Conservation (phyloP, 768 basidiomycete genomes). For the Rhizopogon vinicolor region DNA sequence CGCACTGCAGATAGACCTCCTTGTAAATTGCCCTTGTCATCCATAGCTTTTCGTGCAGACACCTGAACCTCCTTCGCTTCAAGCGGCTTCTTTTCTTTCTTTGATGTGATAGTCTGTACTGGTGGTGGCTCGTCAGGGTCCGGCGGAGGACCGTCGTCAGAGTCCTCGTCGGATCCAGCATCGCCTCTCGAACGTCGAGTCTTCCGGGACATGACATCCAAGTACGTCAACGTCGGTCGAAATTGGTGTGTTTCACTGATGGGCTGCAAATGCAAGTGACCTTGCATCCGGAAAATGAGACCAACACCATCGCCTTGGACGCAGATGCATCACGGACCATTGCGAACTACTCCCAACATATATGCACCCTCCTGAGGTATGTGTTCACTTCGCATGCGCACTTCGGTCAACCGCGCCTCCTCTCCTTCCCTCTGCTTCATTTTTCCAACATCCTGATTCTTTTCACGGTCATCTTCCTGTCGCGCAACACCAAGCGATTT, state of each 20-base stretch:
- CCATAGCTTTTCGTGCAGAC: slow-evolving; percentile 58
- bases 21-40: slow-evolving; percentile 55
- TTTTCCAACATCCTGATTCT: slow-evolving; percentile 55
- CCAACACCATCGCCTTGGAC: background rate
- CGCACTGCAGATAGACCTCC: slow-evolving; percentile 68
- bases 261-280: slow-evolving; percentile 72
- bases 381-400: slow-evolving; percentile 70
- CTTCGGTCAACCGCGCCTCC: slow-evolving; percentile 62
- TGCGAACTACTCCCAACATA: slow-evolving; percentile 72
- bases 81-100: slow-evolving; percentile 57
- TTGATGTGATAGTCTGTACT: slow-evolving; percentile 24
- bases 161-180: slow-evolving; percentile 61
- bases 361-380: slow-evolving; percentile 60
- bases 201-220: slow-evolving; percentile 70
- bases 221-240: slow-evolving; percentile 76
- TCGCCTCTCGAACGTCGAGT: slow-evolving; percentile 42
- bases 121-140: slow-evolving; percentile 70
- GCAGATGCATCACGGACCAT: slow-evolving; percentile 44
- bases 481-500: slow-evolving; percentile 62
- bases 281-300: slow-evolving; percentile 31
- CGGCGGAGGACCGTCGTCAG: slow-evolving; percentile 73
- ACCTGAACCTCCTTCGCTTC: slow-evolving; percentile 77
- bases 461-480: slow-evolving; percentile 73
- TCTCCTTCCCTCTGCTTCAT: slow-evolving; percentile 42
- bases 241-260: slow-evolving; percentile 77